Base-by-base conservation (phyloP, 495 filamentous ascomycete genomes). In the Patellaria atrata region DNA sequence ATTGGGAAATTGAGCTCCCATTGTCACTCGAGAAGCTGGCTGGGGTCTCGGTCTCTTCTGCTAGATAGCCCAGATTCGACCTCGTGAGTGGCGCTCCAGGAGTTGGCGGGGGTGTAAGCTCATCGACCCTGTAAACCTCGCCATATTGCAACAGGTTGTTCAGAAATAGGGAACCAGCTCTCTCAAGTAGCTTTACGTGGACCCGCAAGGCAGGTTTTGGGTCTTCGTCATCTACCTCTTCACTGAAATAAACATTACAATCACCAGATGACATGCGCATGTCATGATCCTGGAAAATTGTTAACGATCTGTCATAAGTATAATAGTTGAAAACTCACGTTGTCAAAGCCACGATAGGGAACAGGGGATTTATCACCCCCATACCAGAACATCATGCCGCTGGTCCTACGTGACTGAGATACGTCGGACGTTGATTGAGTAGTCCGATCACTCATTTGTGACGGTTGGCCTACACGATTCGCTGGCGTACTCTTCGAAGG, bases 171-270 rank as follows among this genome's bases (percentile, higher is more conserved):
- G 49, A 52, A 1, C 42, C 40, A 3, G 47, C 34, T 16, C 41
- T 38, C 33, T 52, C 43, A 6, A 52, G 39, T 10, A 40, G 39
- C 1, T 49, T 39, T 4, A 44, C 30, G 28, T 43, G 33, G 2
- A 36, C 32, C 3, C 47, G 43, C 13, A 53, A 31, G 26, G 41
- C 37, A n/a, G 50, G 50, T 13, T 34, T 15, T 0, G 50, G 40
- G 1, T 45, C 35, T 10, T 47, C 44, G n/a, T 48, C 37, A 3
- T 37, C 32, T 12, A 30, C 16, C 30, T 53, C 43, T 17, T 51
- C 50, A 20, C 40, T 50, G 34, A 53, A 53, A 30, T 41, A 53
- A 8, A 53, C 37, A n/a, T 50, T 26, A 3, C 51, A 52, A 26
- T 47, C 48, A 3, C 50, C 50, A 27, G 12, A 27, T 30, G 51